A percentile compares a stretch with the other conserved stretches of the same genome.
These are phyloP conservation scores for Bisporella sp. DNA, from an alignment of 2,329 filamentous ascomycete species.

Conservation along the genomic window DNA sequence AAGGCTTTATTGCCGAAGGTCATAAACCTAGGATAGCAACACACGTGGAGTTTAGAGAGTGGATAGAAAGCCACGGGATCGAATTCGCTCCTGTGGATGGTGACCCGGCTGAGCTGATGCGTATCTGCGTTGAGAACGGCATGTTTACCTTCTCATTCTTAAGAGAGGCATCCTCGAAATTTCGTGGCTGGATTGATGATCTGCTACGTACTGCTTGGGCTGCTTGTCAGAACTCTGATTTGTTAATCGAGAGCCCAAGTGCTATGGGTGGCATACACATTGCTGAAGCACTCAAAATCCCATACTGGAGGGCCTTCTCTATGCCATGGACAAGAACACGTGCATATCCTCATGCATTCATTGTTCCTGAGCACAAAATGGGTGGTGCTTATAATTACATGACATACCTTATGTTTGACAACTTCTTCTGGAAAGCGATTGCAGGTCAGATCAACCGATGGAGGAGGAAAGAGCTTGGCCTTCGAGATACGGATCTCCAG, in stretches of 20 bases:
- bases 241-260: constrained; percentile 91
- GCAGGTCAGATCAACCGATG: constrained; percentile 87
- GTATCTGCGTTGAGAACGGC: constrained; percentile 91
- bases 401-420: constrained; percentile 94
- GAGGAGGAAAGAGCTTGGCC: constrained; percentile 71
- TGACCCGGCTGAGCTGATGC: constrained; percentile 91
- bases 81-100: constrained; percentile 85
- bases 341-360: constrained; percentile 94
- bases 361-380: constrained; percentile 82
- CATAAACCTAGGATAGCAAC: constrained; percentile 85
- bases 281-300: constrained; percentile 84
- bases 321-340: constrained; percentile 98
- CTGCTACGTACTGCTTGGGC: constrained; percentile 74
- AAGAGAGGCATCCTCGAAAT: constrained; percentile 76
- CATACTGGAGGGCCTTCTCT: constrained; percentile 94
- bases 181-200: constrained; percentile 92
- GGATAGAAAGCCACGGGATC: constrained; percentile 90
- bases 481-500: constrained; percentile 76
- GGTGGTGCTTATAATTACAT: constrained; percentile 93
- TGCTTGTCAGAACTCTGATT: constrained; percentile 79
- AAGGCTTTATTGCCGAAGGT: constrained; percentile 79
- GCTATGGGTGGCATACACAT: constrained; percentile 98
- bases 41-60: constrained; percentile 80
- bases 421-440: constrained; percentile 92
- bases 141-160: constrained; percentile 94